Evolutionary conservation across 75 land plant species (phyloP).

Genomic region (Pinus tabuliformis): DNA sequence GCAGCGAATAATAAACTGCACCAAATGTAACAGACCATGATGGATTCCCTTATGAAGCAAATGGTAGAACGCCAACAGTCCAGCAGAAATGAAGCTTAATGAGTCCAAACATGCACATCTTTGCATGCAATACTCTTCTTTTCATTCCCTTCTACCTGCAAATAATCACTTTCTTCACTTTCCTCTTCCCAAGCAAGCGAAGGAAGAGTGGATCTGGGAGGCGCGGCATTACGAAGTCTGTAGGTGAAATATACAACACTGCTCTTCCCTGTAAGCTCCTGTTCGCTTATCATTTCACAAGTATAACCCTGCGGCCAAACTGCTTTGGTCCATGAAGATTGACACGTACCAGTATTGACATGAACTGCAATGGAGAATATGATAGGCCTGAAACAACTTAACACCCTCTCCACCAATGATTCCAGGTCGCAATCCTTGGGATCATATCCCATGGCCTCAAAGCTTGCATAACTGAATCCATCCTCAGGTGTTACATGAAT

Average conservation of each 20-base stretch:
- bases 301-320: slow-evolving; percentile 27
- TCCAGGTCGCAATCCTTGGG: too few relatives aligned
- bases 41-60: background rate
- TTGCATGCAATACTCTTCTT: background rate
- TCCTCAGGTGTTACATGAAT: too few relatives aligned
- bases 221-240: background rate
- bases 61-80: background rate
- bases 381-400: too few relatives aligned
- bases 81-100: background rate
- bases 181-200: background rate
- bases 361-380: too few relatives aligned
- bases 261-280: slow-evolving; percentile 38
- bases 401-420: too few relatives aligned
- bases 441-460: too few relatives aligned
- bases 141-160: background rate
- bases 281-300: slow-evolving; percentile 25
- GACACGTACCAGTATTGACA: too few relatives aligned
- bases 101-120: background rate
- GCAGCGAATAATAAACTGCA: background rate
- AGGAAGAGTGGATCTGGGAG: background rate
- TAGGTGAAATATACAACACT: slow-evolving; percentile 47
- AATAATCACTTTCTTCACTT: background rate
- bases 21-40: background rate
- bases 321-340: slow-evolving; percentile 14
- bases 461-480: too few relatives aligned